Conservation (phyloP, 106 monocot genomes). For the Iris macrosiphon region DNA sequence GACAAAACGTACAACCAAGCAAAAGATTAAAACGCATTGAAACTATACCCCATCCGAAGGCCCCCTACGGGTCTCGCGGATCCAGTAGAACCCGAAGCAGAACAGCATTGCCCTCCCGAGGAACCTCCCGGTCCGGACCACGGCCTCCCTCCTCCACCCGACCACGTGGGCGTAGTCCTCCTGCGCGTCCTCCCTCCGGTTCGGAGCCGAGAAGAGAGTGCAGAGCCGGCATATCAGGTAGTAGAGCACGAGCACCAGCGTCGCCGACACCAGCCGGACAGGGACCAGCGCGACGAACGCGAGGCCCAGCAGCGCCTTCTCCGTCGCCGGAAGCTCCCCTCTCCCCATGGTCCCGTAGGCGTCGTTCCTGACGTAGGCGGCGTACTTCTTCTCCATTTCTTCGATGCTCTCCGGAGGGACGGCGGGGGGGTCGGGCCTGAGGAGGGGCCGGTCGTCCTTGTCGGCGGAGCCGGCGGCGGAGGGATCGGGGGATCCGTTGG, state of each 20-base stretch:
- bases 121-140: slow-evolving; percentile 50
- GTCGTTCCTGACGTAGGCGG: slow-evolving; percentile 62
- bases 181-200: slow-evolving; percentile 45
- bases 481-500: not conserved
- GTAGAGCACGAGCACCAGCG: slow-evolving; percentile 46
- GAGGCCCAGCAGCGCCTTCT: slow-evolving; percentile 52
- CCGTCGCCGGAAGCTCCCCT: slow-evolving; percentile 26
- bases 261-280: slow-evolving; percentile 48
- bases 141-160: slow-evolving; percentile 68
- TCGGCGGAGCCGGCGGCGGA: slow-evolving; percentile 2
- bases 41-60: too few relatives aligned
- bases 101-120: slow-evolving; percentile 63
- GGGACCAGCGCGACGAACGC: slow-evolving; percentile 68
- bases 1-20: too few relatives aligned
- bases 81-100: slow-evolving; percentile 76
- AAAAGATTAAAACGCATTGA: too few relatives aligned
- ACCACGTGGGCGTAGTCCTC: slow-evolving; percentile 57
- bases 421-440: slow-evolving; percentile 12
- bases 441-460: slow-evolving; percentile 15
- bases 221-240: slow-evolving; percentile 78
- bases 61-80: too few relatives aligned
- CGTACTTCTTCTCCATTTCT: slow-evolving; percentile 64
- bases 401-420: slow-evolving; percentile 15
- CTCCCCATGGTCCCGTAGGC: slow-evolving; percentile 58
- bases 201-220: slow-evolving; percentile 59